Percentiles rank a stretch among this genome's conserved stretches.
These are phyloP conservation scores for Prunus yedoensis DNA, from an alignment of 331 rosid species.

Conservation along the genomic window DNA sequence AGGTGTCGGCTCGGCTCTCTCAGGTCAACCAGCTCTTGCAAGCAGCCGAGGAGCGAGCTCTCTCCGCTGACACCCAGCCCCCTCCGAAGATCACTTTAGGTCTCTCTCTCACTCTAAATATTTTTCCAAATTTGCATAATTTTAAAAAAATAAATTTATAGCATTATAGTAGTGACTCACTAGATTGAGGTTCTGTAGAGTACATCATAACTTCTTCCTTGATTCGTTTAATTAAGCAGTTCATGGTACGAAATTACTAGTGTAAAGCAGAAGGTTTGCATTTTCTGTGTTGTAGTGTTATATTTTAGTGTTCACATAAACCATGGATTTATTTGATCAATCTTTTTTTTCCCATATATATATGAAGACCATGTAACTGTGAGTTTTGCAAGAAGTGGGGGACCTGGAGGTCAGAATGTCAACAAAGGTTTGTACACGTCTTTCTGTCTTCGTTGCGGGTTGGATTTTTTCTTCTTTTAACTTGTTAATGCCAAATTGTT, in stretches of 20 bases:
- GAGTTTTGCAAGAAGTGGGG: slow-evolving; percentile 90
- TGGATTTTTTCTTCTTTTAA: neutral
- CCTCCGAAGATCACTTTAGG: slow-evolving; percentile 70
- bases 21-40: slow-evolving; percentile 70
- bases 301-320: neutral
- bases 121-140: too few species aligned
- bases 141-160: too few species aligned
- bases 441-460: neutral
- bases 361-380: slow-evolving; percentile 72
- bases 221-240: too few species aligned
- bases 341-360: neutral
- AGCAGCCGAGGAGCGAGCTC: slow-evolving; percentile 73
- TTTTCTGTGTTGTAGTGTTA: too few species aligned
- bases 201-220: too few species aligned
- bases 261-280: too few species aligned
- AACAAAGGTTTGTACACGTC: slow-evolving; percentile 60
- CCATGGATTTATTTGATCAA: neutral
- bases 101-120: neutral
- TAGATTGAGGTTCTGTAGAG: too few species aligned
- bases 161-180: too few species aligned
- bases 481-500: slow-evolving; percentile 17
- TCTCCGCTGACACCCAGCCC: slow-evolving; percentile 47
- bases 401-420: slow-evolving; percentile 97
- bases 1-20: slow-evolving; percentile 70
- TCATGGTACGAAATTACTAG: too few species aligned